phyloP scores from a whole-genome alignment of 371 early-diverging fungal genomes.

The Mortierella sp. region DNA sequence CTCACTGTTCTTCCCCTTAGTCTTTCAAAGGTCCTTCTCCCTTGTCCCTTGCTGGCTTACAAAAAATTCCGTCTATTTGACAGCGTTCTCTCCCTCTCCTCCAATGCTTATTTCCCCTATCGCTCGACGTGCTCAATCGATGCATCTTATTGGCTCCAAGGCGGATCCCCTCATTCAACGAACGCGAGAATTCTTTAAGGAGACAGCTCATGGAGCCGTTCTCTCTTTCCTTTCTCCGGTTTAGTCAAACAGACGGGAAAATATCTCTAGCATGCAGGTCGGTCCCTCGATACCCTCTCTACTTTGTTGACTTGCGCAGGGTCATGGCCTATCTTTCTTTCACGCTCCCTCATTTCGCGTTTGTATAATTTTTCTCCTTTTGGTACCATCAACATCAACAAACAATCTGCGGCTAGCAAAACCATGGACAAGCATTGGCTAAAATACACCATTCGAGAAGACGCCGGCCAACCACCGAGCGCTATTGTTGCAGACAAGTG shows the following conservation, averaged over 20 bases:
- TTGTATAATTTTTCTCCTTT: not conserved
- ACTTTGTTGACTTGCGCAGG: not conserved
- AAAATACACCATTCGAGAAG: not conserved
- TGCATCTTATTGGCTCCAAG: not conserved
- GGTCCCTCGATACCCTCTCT: too few species aligned
- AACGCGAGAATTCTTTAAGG: slow-evolving; percentile 9
- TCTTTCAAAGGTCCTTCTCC: not conserved
- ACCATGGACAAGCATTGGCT: not conserved
- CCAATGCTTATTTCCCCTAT: not conserved
- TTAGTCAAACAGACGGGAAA: too few species aligned
- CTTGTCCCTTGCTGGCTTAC: not conserved
- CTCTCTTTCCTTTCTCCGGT: not conserved
- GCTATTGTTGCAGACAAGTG: not conserved
- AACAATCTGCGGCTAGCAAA: too few species aligned
- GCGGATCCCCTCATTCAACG: not conserved
- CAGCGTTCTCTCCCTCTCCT: not conserved
- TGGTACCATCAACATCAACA: not conserved
- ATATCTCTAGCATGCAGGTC: too few species aligned
- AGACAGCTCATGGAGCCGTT: too few species aligned
- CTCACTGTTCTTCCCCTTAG: not conserved
- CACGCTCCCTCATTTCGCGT: not conserved
- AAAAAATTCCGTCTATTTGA: not conserved
- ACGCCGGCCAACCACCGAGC: not conserved
- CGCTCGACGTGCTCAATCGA: not conserved
- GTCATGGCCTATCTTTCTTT: not conserved